Conservation (phyloP, 495 filamentous ascomycete species). For the Tirmania nivea region DNA sequence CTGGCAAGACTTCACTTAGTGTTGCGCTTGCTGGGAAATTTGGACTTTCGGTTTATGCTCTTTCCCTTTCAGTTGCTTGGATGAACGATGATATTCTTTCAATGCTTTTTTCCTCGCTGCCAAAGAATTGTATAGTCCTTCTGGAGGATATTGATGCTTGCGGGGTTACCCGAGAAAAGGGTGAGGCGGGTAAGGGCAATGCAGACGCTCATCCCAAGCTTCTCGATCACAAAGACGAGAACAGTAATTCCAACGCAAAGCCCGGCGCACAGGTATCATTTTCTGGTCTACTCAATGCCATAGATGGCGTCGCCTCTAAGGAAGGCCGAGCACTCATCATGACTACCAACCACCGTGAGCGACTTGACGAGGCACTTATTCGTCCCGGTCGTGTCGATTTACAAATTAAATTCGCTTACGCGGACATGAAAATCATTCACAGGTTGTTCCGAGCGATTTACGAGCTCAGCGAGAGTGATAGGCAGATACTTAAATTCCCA, state of each 20-base stretch:
- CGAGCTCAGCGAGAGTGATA: conserved; percentile 22
- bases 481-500: conserved; percentile 7
- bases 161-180: conserved; percentile 35
- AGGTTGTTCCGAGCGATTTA: conserved; percentile 60
- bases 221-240: background rate
- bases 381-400: conserved; percentile 57
- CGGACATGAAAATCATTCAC: conserved; percentile 36
- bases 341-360: conserved; percentile 62
- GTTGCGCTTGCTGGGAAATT: conserved; percentile 51
- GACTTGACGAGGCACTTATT: conserved; percentile 52
- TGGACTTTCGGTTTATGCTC: conserved; percentile 47
- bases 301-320: conserved; percentile 63
- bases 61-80: conserved; percentile 37
- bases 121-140: conserved; percentile 44
- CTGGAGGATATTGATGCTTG: conserved; percentile 57
- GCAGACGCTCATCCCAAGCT: conserved; percentile 3
- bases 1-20: conserved; percentile 35
- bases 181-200: background rate
- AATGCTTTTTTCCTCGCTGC: conserved; percentile 45
- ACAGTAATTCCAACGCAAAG: background rate
- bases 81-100: conserved; percentile 52
- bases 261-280: conserved; percentile 28
- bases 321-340: conserved; percentile 67
- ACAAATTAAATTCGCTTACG: conserved; percentile 45
- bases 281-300: conserved; percentile 60